Percentiles rank a stretch among this genome's conserved stretches.
Evolutionary conservation across 129 eudicot species (phyloP).

Genomic region (Flaveria robusta): DNA sequence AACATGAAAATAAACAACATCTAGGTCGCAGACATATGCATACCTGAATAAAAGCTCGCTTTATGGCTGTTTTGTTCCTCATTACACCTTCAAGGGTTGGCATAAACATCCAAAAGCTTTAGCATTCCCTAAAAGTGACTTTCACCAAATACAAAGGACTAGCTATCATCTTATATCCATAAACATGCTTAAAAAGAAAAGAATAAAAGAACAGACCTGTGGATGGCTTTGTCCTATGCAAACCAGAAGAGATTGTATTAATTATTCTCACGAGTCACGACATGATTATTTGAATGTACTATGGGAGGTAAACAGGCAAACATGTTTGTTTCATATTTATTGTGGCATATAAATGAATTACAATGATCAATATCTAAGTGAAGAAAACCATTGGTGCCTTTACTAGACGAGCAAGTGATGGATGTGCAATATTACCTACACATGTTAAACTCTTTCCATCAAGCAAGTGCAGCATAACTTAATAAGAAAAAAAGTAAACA

Average conservation of each 20-base stretch:
- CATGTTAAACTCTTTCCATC: conserved; percentile 95
- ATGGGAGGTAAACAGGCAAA: too few relatives aligned
- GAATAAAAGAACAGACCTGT: conserved; percentile 57
- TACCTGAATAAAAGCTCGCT: conserved; percentile 85
- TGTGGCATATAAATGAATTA: too few relatives aligned
- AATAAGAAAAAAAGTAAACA: neutral
- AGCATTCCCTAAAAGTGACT: conserved; percentile 85
- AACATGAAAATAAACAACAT: too few relatives aligned
- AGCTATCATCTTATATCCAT: conserved; percentile 46
- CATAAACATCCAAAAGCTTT: conserved; percentile 56
- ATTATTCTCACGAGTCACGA: conserved; percentile 85
- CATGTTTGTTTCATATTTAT: too few relatives aligned
- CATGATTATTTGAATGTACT: conserved; percentile 89
- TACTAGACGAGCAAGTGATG: conserved; percentile 87
- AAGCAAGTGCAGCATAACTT: conserved; percentile 63
- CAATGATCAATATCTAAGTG: too few relatives aligned
- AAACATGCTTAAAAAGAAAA: neutral
- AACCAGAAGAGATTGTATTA: conserved; percentile 82
- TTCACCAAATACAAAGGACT: conserved; percentile 95
- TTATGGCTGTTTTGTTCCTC: conserved; percentile 67
- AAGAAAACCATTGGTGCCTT: conserved; percentile 88
- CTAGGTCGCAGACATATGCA: neutral
- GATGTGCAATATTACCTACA: conserved; percentile 93
- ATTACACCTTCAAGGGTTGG: conserved; percentile 91
- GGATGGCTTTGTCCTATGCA: conserved; percentile 94